Conservation (phyloP, 352 stramenopile species). For the Thalassiosira exigua region DNA sequence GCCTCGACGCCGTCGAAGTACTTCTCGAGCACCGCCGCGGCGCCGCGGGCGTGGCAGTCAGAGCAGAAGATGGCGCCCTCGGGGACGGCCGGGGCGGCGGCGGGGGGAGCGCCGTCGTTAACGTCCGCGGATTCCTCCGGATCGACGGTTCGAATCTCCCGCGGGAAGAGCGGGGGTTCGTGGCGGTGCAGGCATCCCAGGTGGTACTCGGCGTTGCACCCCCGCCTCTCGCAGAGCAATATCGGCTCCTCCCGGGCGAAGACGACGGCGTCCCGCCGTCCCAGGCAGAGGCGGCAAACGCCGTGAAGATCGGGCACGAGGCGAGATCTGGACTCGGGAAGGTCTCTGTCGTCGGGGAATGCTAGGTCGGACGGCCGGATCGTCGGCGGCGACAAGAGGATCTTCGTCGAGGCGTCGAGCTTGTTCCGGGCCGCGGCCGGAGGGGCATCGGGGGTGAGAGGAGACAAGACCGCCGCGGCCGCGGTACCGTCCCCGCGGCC, state of each 20-base stretch:
- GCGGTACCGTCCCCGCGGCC: too few relatives aligned
- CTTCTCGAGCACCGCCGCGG: slow-evolving; percentile 46
- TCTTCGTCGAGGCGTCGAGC: not conserved
- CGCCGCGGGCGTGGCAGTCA: slow-evolving; percentile 53
- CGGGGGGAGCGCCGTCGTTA: slow-evolving; percentile 24
- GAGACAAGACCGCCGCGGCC: too few relatives aligned
- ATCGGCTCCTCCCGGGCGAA: slow-evolving; percentile 42
- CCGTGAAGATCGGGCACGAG: not conserved
- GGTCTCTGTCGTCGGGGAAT: not conserved
- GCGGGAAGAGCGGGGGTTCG: slow-evolving; percentile 19
- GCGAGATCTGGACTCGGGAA: not conserved
- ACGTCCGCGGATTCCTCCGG: not conserved
- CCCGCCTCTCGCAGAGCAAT: slow-evolving; percentile 53
- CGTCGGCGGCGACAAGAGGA: slow-evolving; percentile 10
- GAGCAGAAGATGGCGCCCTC: slow-evolving; percentile 66
- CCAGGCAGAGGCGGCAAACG: slow-evolving; percentile 42
- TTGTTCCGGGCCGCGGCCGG: not conserved
- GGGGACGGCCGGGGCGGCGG: slow-evolving; percentile 39
- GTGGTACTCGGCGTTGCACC: slow-evolving; percentile 74
- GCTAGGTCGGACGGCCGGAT: slow-evolving; percentile 2
- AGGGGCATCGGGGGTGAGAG: not conserved
- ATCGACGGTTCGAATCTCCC: not conserved
- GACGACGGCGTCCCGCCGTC: slow-evolving; percentile 30
- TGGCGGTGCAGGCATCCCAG: slow-evolving; percentile 57
- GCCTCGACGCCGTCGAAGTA: slow-evolving; percentile 66